Base-by-base conservation (phyloP, 441 rosid genomes). In the California macrophylla region DNA sequence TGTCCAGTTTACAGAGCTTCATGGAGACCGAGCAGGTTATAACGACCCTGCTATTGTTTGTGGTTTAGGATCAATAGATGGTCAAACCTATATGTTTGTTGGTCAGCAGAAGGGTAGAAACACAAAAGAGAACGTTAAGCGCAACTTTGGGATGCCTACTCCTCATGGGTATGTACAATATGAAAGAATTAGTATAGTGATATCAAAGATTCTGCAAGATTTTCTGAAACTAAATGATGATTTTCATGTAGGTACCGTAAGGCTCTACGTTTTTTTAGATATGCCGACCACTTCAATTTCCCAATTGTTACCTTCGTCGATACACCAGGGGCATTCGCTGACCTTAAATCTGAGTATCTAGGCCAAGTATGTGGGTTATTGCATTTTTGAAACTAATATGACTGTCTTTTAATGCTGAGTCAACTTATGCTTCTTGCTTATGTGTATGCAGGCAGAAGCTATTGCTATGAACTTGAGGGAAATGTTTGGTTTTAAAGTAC, bases 41-140 rank as follows among this genome's bases (percentile, higher is more conserved):
- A 96, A 92, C 83, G 98, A 94, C 78, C 99, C 99, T 42, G 97
- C 98, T 50, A 85, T 94, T 71, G 98, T 94, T 76, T 83, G 94
- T 24, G 98, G 98, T 76, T 77, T 94, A 69, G 97, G 97, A 80
- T 86, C 85, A 67, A 85, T 94, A 40, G 96, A 90, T 78, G 98
- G 96, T 52, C 81, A 74, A 78, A 85, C 85, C 42, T 90, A 85
- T 76, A 87, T 94, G 99, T 92, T 94, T 72, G 87, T 89, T n/a
- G 99, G 99, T 78, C 97, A 94, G 71, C 97, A 94, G 75, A 92
- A 94, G 82, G 97, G 98, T 74, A 90, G 97, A 83, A 94, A 90
- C 76, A 89, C 97, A 66, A 94, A 94, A 80, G 99, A 94, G 74
- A 88, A 87, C 77, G 90, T 92, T 42, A 80, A 81, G 81, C 91